These are phyloP conservation scores for Monascus ruber DNA, from an alignment of 2,329 filamentous ascomycete species.

Conservation along the genomic window DNA sequence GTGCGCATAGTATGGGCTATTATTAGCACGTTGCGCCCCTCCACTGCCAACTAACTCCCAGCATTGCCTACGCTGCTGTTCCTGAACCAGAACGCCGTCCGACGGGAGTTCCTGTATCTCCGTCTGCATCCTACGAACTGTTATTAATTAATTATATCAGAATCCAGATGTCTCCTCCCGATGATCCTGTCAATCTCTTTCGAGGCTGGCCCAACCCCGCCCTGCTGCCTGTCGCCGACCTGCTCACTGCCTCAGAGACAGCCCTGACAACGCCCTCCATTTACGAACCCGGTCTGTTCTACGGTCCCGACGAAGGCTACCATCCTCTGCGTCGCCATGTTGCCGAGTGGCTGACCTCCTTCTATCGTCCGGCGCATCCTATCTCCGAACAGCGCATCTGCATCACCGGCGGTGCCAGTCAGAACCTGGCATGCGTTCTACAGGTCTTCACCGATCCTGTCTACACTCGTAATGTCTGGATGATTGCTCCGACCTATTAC, in stretches of 20 bases:
- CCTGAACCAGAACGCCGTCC: too few relatives aligned
- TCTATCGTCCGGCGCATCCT: conserved; percentile 42
- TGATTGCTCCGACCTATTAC: conserved; percentile 73
- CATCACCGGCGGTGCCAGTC: conserved; percentile 75
- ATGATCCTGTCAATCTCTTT: conserved; percentile 28
- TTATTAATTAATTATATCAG: too few relatives aligned
- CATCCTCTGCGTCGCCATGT: conserved; percentile 56
- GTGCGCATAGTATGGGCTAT: too few relatives aligned
- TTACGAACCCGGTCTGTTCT: conserved; percentile 56
- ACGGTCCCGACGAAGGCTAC: conserved; percentile 69
- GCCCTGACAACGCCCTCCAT: conserved; percentile 51
- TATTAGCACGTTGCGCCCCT: too few relatives aligned
- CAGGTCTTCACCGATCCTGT: conserved; percentile 69
- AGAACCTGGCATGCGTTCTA: conserved; percentile 66
- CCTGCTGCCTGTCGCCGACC: conserved; percentile 54
- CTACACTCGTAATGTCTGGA: conserved; percentile 66
- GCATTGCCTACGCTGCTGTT: too few relatives aligned
- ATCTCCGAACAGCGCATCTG: conserved; percentile 53
- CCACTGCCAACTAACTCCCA: too few relatives aligned
- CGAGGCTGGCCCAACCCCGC: conserved; percentile 39
- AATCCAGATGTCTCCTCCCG: too few relatives aligned
- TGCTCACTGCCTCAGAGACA: conserved; percentile 49
- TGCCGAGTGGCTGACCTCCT: conserved; percentile 56
- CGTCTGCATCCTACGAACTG: too few relatives aligned
- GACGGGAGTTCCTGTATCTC: too few relatives aligned